A percentile compares a stretch with the other conserved stretches of the same genome.
Conservation (phyloP, 768 basidiomycete genomes). For the Lactarius vividus region DNA sequence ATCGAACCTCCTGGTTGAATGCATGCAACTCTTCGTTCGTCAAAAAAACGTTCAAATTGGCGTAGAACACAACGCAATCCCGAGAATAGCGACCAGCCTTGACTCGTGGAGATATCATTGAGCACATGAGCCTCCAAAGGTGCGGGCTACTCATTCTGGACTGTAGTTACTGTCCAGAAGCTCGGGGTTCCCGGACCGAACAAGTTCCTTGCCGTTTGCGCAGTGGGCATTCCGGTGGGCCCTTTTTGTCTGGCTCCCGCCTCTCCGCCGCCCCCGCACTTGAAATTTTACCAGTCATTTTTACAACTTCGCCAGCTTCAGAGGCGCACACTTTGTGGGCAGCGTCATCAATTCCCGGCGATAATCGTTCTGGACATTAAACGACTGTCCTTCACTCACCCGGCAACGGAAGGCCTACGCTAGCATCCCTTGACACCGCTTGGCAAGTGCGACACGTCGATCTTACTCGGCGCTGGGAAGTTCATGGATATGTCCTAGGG, state of each 20-base stretch:
- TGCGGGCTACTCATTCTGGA: too few relatives aligned
- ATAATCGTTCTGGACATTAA: background rate
- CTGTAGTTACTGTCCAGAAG: too few relatives aligned
- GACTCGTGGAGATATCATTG: background rate
- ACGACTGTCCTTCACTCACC: background rate
- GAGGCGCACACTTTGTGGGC: background rate
- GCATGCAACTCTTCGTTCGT: too few relatives aligned
- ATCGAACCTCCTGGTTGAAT: too few relatives aligned
- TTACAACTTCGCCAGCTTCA: background rate
- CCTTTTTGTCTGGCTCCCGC: too few relatives aligned
- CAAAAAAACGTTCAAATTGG: too few relatives aligned
- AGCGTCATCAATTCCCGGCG: background rate
- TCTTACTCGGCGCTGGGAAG: background rate
- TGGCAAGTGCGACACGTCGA: background rate
- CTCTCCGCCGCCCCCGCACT: too few relatives aligned
- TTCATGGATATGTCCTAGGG: background rate
- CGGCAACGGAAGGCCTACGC: background rate
- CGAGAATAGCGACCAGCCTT: background rate
- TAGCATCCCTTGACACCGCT: background rate
- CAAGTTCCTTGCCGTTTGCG: too few relatives aligned
- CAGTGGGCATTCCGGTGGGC: too few relatives aligned
- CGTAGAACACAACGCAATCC: background rate
- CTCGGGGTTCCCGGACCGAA: too few relatives aligned
- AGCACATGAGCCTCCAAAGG: background rate
- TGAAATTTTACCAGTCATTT: background rate